Evolutionary conservation across 2,329 filamentous ascomycete genomes (phyloP).

Genomic region (Xylaria sp.): DNA sequence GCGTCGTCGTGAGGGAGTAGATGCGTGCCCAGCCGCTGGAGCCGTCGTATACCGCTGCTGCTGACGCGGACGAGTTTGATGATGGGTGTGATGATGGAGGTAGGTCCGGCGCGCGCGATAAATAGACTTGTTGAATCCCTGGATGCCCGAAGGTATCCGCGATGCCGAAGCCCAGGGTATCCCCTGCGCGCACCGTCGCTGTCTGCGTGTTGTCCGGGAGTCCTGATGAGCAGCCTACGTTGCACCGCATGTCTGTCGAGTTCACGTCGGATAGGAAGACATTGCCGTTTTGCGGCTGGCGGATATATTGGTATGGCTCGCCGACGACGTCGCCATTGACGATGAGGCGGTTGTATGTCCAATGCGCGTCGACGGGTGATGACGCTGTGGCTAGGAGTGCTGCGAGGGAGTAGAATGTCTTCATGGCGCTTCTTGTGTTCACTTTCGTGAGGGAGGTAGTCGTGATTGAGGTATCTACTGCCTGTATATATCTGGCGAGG

Average conservation of each 20-base stretch:
- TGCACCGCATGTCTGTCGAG: neutral
- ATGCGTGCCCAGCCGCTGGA: neutral
- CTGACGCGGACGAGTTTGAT: neutral
- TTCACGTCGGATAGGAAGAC: neutral
- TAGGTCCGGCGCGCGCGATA: neutral
- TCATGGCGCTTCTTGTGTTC: neutral
- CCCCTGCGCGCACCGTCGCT: neutral
- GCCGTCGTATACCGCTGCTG: neutral
- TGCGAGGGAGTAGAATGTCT: neutral
- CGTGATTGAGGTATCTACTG: no score
- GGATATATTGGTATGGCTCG: neutral
- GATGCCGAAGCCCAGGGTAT: neutral
- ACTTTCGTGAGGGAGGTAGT: neutral
- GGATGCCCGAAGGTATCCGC: neutral
- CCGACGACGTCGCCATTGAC: neutral
- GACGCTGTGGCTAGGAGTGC: neutral
- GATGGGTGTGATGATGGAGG: neutral
- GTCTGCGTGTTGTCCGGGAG: neutral
- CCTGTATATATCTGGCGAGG: neutral
- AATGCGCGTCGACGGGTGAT: neutral
- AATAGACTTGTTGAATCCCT: neutral
- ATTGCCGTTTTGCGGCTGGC: neutral
- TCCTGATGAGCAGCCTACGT: neutral
- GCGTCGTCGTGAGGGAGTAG: neutral
- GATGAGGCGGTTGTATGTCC: neutral